These are phyloP conservation scores for Xylariaceae sp. DNA, from an alignment of 2,329 filamentous ascomycete species.

Conservation along the genomic window DNA sequence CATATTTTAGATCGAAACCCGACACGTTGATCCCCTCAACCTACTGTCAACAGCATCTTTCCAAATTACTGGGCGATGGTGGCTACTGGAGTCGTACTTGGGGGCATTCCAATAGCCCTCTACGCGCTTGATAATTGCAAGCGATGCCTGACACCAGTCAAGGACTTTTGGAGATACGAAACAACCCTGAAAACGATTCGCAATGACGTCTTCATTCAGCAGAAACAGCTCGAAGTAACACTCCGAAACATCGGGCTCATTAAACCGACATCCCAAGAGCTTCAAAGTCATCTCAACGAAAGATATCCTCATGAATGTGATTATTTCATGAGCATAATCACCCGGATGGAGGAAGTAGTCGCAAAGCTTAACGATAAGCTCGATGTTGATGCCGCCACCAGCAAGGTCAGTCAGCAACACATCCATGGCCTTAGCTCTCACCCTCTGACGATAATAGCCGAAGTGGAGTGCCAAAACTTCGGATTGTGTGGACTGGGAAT, in stretches of 20 bases:
- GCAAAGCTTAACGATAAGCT: constrained; percentile 2
- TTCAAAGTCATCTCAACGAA: constrained; percentile 2
- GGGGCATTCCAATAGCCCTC: constrained; percentile 6
- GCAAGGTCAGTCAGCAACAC: constrained; percentile 2
- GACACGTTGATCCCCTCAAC: too few relatives aligned
- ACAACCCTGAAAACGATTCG: constrained; percentile 2
- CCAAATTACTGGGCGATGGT: constrained; percentile 5
- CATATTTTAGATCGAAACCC: too few relatives aligned
- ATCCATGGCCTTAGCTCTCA: too few relatives aligned
- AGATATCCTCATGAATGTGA: not conserved
- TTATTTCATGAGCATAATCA: constrained; percentile 2
- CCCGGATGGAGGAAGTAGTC: constrained; percentile 3
- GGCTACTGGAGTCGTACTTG: constrained; percentile 1
- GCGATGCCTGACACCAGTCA: not conserved
- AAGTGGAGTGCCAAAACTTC: constrained; percentile 2
- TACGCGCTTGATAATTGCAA: constrained; percentile 2
- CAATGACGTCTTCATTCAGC: constrained; percentile 4
- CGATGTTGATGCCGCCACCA: constrained; percentile 1
- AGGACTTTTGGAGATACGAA: constrained; percentile 2
- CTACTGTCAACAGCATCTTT: too few relatives aligned
- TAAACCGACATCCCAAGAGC: constrained; percentile 2
- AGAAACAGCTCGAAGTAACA: constrained; percentile 5
- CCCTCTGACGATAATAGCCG: constrained; percentile 1
- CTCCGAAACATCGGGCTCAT: constrained; percentile 3
- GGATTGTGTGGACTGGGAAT: constrained; percentile 5